phyloP scores from a whole-genome alignment of 2,329 filamentous ascomycete genomes.

The Ophiostoma triangulosporum region DNA sequence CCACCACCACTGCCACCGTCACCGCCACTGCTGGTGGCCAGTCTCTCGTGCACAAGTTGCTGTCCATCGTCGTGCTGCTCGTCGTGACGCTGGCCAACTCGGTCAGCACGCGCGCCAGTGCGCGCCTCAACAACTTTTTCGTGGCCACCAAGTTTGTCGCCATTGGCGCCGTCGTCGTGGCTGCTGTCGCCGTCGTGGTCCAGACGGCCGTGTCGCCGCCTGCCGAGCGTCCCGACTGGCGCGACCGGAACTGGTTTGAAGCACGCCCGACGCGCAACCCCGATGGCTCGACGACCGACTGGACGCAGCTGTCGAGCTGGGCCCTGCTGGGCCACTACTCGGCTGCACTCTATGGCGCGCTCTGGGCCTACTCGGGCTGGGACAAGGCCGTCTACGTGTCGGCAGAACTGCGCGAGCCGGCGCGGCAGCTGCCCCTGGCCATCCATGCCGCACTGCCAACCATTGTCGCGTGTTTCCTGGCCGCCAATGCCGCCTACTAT shows the following conservation, averaged over 20 bases:
- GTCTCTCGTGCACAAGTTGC: constrained; percentile 32
- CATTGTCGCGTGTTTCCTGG: constrained; percentile 45
- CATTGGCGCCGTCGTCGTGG: constrained; percentile 34
- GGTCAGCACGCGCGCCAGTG: constrained; percentile 41
- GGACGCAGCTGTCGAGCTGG: constrained; percentile 37
- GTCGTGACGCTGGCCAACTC: constrained; percentile 38
- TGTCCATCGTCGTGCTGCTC: constrained; percentile 34
- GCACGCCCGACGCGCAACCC: constrained; percentile 35
- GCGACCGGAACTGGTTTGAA: constrained; percentile 40
- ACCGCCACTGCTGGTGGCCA: constrained; percentile 10
- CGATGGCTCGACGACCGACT: constrained; percentile 35
- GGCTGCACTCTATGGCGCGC: constrained; percentile 45
- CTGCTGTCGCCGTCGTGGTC: constrained; percentile 33
- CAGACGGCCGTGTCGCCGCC: constrained; percentile 19
- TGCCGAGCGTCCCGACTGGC: constrained; percentile 32
- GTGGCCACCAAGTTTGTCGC: constrained; percentile 39
- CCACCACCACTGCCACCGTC: constrained; percentile 9
- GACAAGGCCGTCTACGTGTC: constrained; percentile 49
- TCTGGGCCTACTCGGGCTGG: constrained; percentile 56
- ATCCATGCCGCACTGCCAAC: constrained; percentile 48
- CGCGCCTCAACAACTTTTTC: constrained; percentile 41
- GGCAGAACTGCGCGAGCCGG: constrained; percentile 36
- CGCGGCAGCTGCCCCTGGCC: constrained; percentile 42
- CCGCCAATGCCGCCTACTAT: constrained; percentile 49
- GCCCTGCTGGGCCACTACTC: constrained; percentile 46